Percentiles rank a stretch among this genome's conserved stretches.
phyloP scores from a whole-genome alignment of 2,329 filamentous ascomycete genomes.

The Neofusicoccum kwambonambiense region DNA sequence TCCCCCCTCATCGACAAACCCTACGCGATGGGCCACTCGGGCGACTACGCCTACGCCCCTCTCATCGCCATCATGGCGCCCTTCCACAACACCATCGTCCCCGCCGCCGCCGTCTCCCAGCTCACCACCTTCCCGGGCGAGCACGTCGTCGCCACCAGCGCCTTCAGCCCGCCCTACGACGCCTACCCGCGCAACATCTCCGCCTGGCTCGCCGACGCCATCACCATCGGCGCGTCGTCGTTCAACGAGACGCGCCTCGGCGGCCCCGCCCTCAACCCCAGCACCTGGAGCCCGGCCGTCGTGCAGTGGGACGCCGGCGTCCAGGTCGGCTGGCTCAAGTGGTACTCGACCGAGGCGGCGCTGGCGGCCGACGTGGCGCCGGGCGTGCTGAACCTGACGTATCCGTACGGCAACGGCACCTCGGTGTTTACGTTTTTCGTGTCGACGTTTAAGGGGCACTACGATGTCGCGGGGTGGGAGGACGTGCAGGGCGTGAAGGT shows the following conservation, averaged over 20 bases:
- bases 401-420: slow-evolving; percentile 51
- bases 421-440: slow-evolving; percentile 55
- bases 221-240: slow-evolving; percentile 61
- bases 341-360: slow-evolving; percentile 42
- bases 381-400: slow-evolving; percentile 49
- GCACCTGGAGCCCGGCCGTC: slow-evolving; percentile 59
- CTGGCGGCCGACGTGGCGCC: slow-evolving; percentile 44
- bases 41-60: slow-evolving; percentile 59
- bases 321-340: slow-evolving; percentile 31
- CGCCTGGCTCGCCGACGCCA: slow-evolving; percentile 55
- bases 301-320: slow-evolving; percentile 54
- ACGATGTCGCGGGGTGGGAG: slow-evolving; percentile 46
- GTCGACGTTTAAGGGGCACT: slow-evolving; percentile 46
- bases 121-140: slow-evolving; percentile 53
- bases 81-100: slow-evolving; percentile 50
- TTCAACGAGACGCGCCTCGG: slow-evolving; percentile 58
- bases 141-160: slow-evolving; percentile 52
- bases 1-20: slow-evolving; percentile 32
- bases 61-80: slow-evolving; percentile 56
- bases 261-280: slow-evolving; percentile 52
- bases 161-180: slow-evolving; percentile 61
- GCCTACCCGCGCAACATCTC: slow-evolving; percentile 57
- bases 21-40: slow-evolving; percentile 57
- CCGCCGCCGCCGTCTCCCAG: slow-evolving; percentile 36
- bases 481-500: slow-evolving; percentile 52